Evolutionary conservation across 2,329 filamentous ascomycete genomes (phyloP), one percentile per base, ranked within the genome.

Genomic region (Zopfia rhizophila): DNA sequence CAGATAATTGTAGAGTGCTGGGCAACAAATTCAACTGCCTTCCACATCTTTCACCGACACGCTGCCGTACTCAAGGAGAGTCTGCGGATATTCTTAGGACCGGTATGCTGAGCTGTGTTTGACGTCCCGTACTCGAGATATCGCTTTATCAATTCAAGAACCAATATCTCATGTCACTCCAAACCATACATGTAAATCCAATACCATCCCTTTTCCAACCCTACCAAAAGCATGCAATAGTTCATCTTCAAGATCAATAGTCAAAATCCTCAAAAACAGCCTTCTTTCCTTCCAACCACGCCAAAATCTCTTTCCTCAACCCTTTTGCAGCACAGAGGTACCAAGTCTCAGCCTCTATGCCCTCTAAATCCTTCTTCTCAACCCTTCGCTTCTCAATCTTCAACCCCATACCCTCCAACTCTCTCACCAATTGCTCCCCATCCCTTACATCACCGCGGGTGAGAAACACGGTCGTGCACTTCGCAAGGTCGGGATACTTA

Each of bases 381-480:
- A 86, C 65, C 37, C 83, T 74, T 23, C 82, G 71, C 41, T 40
- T 64, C 31, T 76, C 51, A 3, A 82, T 51, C 3, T 45, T 53
- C 1, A 68, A 71, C 1, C 66, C 69, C 8, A 42, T 42, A 10
- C 33, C 41, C 33, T 61, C 77, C 23, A 83, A 65, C 23, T 69
- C 69, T 12, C 28, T 2, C 12, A 24, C 14, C n/a, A 14, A 29
- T 10, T 21, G 7, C 0, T 29, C 75, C 72, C 38, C 80, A 1
- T 61, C 41, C 2, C 33, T 42, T 17, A 46, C 32, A 41, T 18
- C 51, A 3, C 22, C 46, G 0, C 83, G 79, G 0, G 89, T 91
- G 5, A 93, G 69, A 56, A 89, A 94, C 1, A 94, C 54, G 11
- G 55, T 79, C 18, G 86, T 81, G 12, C 75, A 75, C 0, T 46